Evolutionary conservation across 768 basidiomycete species (phyloP).

Genomic region (Tubosaeta sp.): DNA sequence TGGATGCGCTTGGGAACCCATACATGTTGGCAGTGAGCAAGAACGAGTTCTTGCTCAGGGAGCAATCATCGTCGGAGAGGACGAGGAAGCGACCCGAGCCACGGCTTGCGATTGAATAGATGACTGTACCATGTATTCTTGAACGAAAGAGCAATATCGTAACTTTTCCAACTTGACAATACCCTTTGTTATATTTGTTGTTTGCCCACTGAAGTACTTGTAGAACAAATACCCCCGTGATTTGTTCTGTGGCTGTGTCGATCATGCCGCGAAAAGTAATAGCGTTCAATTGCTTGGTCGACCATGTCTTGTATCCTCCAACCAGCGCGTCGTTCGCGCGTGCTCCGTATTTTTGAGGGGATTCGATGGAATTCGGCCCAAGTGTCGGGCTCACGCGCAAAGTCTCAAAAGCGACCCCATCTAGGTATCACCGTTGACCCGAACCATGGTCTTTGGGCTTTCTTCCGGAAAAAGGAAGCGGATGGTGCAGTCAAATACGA

Average conservation of each 20-base stretch:
- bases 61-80: no score
- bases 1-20: no score
- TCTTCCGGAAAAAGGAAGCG: constrained; percentile 60
- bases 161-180: no score
- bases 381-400: constrained; percentile 4
- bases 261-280: background rate
- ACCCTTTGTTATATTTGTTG: no score
- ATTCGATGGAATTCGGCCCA: constrained; percentile 20
- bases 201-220: no score
- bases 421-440: constrained; percentile 43
- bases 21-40: no score
- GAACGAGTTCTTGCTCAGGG: no score
- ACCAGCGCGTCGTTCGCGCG: constrained; percentile 16
- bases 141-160: no score
- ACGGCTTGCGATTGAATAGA: no score
- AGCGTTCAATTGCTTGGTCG: background rate
- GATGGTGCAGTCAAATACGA: constrained; percentile 55
- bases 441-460: constrained; percentile 73
- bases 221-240: no score
- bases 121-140: no score
- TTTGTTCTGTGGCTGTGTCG: constrained; percentile 20
- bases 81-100: no score
- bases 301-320: constrained; percentile 23
- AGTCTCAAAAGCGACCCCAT: constrained; percentile 39
- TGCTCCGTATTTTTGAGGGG: constrained; percentile 9